phyloP scores from a whole-genome alignment of 2,329 filamentous ascomycete genomes.

The Phoma sp. region DNA sequence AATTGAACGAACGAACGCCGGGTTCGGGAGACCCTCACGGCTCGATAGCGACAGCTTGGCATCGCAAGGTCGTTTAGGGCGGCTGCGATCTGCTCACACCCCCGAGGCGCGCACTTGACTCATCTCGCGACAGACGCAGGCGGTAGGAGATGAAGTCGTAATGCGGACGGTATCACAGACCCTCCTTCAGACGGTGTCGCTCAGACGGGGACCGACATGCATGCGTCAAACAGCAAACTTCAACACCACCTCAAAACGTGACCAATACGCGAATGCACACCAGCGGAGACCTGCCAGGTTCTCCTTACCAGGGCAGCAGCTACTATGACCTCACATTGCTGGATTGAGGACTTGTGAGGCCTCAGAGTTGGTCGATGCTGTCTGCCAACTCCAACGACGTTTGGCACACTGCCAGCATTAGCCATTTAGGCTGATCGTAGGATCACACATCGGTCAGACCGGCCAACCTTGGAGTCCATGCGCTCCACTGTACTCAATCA shows the following conservation, averaged over 20 bases:
- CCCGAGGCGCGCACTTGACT: slow-evolving; percentile 32
- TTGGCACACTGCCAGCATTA: slow-evolving; percentile 20
- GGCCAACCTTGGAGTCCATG: slow-evolving; percentile 20
- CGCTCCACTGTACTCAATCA: slow-evolving; percentile 12
- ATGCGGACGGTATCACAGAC: slow-evolving; percentile 19
- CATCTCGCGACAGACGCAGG: slow-evolving; percentile 36
- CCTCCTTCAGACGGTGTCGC: background rate
- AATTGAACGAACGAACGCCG: slow-evolving; percentile 21
- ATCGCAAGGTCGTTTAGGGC: slow-evolving; percentile 23
- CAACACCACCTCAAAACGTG: slow-evolving; percentile 8
- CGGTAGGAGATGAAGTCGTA: slow-evolving; percentile 24
- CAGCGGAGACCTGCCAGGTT: slow-evolving; percentile 13
- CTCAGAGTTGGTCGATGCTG: slow-evolving; percentile 17
- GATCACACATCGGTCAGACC: slow-evolving; percentile 13
- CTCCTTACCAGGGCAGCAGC: slow-evolving; percentile 11
- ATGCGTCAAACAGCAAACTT: background rate
- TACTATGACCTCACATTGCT: slow-evolving; percentile 15
- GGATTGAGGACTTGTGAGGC: slow-evolving; percentile 11
- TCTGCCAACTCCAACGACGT: slow-evolving; percentile 11
- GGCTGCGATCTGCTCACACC: slow-evolving; percentile 37
- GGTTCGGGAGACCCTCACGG: slow-evolving; percentile 26
- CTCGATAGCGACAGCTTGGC: slow-evolving; percentile 31
- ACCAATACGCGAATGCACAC: slow-evolving; percentile 3
- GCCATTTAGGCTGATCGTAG: slow-evolving; percentile 18
- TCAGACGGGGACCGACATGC: slow-evolving; percentile 8